Evolutionary conservation across 768 basidiomycete species (phyloP).

Genomic region (Lyophyllum atratum): DNA sequence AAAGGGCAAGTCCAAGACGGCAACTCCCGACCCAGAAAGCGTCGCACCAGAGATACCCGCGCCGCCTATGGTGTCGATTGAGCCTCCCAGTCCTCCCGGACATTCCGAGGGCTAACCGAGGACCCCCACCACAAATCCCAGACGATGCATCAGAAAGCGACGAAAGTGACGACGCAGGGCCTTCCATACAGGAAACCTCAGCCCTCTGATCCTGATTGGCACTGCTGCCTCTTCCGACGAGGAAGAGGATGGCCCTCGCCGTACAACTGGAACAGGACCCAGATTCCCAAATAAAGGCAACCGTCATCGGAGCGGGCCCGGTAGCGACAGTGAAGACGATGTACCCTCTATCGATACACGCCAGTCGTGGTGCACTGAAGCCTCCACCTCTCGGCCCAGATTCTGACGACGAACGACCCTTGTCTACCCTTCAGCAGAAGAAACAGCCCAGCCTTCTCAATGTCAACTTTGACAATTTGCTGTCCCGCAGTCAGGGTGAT

Average conservation of each 20-base stretch:
- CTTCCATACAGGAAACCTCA: slow-evolving; percentile 11
- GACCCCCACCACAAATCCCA: slow-evolving; percentile 37
- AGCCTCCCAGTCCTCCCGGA: slow-evolving; percentile 49
- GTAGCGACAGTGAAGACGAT: slow-evolving; percentile 77
- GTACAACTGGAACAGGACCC: slow-evolving; percentile 60
- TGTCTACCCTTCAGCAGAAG: slow-evolving; percentile 59
- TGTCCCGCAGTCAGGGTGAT: slow-evolving; percentile 33
- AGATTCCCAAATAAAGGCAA: slow-evolving; percentile 42
- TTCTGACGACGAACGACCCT: slow-evolving; percentile 74
- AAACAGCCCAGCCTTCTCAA: slow-evolving; percentile 44
- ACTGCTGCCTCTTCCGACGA: slow-evolving; percentile 66
- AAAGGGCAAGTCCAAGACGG: slow-evolving; percentile 33
- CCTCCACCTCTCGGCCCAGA: slow-evolving; percentile 35
- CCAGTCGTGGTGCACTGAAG: slow-evolving; percentile 56
- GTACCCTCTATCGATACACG: slow-evolving; percentile 69
- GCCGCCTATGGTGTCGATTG: slow-evolving; percentile 33
- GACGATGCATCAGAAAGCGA: slow-evolving; percentile 59
- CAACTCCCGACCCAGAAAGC: slow-evolving; percentile 4
- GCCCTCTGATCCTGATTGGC: slow-evolving; percentile 35
- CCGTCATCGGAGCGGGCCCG: slow-evolving; percentile 21
- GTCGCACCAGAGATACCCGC: slow-evolving; percentile 14
- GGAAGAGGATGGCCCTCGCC: slow-evolving; percentile 55
- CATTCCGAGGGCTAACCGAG: slow-evolving; percentile 39
- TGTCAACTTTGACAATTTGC: slow-evolving; percentile 39
- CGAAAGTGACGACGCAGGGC: slow-evolving; percentile 38